phyloP scores from a whole-genome alignment of 2,329 filamentous ascomycete genomes.

The Akanthomyces dipterigenus region DNA sequence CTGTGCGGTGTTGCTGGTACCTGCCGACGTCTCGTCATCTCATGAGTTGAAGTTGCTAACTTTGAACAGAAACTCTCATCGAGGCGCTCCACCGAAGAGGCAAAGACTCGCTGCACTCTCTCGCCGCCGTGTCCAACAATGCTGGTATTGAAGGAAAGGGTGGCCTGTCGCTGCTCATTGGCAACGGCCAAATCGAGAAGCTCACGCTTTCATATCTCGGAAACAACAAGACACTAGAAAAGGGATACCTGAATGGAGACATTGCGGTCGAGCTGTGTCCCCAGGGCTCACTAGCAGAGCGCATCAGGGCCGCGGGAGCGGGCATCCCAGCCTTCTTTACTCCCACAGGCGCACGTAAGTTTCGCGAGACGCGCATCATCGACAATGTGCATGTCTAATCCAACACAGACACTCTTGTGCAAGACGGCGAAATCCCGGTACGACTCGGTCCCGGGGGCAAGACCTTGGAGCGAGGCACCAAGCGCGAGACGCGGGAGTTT shows the following conservation, averaged over 20 bases:
- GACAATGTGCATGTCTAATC: slow-evolving; percentile 12
- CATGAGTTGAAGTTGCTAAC: not conserved
- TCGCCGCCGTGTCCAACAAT: slow-evolving; percentile 78
- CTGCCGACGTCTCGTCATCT: not conserved
- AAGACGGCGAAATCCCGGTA: slow-evolving; percentile 62
- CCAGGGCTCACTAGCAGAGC: slow-evolving; percentile 67
- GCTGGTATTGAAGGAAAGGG: slow-evolving; percentile 63
- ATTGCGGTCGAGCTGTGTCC: slow-evolving; percentile 71
- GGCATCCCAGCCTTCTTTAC: slow-evolving; percentile 80
- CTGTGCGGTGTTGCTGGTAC: slow-evolving; percentile 67
- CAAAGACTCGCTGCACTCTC: slow-evolving; percentile 52
- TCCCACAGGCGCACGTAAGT: slow-evolving; percentile 60
- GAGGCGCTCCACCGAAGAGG: slow-evolving; percentile 56
- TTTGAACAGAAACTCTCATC: slow-evolving; percentile 58
- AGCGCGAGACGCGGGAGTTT: slow-evolving; percentile 67
- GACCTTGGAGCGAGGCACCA: slow-evolving; percentile 56
- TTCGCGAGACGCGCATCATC: not conserved
- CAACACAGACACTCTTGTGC: slow-evolving; percentile 51
- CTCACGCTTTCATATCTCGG: slow-evolving; percentile 72
- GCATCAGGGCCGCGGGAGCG: slow-evolving; percentile 64
- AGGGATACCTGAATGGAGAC: slow-evolving; percentile 67
- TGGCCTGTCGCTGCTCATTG: slow-evolving; percentile 62
- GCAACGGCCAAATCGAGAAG: slow-evolving; percentile 62
- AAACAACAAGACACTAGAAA: slow-evolving; percentile 69
- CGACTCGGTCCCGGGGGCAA: slow-evolving; percentile 52